Base-by-base conservation (phyloP, 257 asterid genomes). In the Gynochthodes officinalis region DNA sequence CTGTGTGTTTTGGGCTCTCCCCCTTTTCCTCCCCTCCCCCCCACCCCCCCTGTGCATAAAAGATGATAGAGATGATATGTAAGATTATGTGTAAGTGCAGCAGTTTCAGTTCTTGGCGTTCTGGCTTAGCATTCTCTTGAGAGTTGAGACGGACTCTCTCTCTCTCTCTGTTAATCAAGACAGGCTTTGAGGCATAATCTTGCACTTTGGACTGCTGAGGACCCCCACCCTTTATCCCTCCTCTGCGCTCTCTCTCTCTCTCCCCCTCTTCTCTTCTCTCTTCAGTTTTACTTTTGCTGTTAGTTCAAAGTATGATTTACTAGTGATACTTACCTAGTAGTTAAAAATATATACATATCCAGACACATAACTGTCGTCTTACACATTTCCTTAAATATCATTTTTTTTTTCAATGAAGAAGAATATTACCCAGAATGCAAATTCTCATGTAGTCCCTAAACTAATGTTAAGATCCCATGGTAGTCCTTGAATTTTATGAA, bases 121-220 rank as follows among this genome's bases (percentile, higher is more conserved):
- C 78, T 83, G 74, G 76, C 79, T 72, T 75, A 77, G 79, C 73
- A 64, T 74, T 73, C 84, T 81, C 71, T 67, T 35, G 33, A 68
- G 74, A 48, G 70, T 57, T 42, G 25, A 68, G 72, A 70, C 65
- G n/a, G 68, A 42, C 44, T 61, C 74, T 72, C 64, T 40, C 67
- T 71, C 28, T 71, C 33, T 80, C 86, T 84, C 90, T 86, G 87
- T 82, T 86, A 82, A 89, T 87, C 85, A 87, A 86, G 85, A 87
- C 86, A 83, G 84, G 82, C 86, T 83, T 85, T 80, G 84, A 88
- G 86, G 88, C 85, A 80, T 84, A 85, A 86, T 77, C 82, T 65
- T 80, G 60, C 76, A 67, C 76, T 70, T 62, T 52, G 71, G 75
- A 69, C 71, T 54, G 82, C 78, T 69, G 79, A 81, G 83, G 82